Percentiles rank a stretch among this genome's conserved stretches.
These are phyloP conservation scores for Psilocybe tampanensis DNA, from an alignment of 768 basidiomycete genomes.

Conservation along the genomic window DNA sequence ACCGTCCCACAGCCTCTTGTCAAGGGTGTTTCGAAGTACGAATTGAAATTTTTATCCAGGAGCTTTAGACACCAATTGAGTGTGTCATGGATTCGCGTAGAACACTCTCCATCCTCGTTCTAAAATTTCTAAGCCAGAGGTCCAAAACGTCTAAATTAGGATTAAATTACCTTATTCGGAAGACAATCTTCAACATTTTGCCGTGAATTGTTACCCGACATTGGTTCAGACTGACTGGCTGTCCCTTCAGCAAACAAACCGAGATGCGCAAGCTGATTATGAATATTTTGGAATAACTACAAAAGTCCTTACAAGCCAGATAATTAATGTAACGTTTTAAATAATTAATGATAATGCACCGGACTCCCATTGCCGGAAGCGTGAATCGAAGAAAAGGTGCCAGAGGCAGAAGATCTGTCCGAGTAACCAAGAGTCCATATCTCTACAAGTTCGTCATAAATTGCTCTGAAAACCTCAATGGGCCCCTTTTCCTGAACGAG, in stretches of 20 bases:
- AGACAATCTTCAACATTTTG: too few species aligned
- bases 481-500: conserved; percentile 89
- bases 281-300: neutral
- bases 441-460: conserved; percentile 64
- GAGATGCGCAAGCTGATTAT: too few species aligned
- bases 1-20: too few species aligned
- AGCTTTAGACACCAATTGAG: too few species aligned
- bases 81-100: too few species aligned
- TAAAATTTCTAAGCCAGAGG: neutral
- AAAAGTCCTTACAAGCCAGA: neutral
- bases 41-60: too few species aligned
- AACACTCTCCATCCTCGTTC: too few species aligned
- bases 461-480: conserved; percentile 74
- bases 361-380: neutral
- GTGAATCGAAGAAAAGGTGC: conserved; percentile 6
- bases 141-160: conserved; percentile 6
- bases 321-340: neutral
- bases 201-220: too few species aligned
- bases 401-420: conserved; percentile 6
- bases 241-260: too few species aligned
- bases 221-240: too few species aligned
- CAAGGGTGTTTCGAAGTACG: too few species aligned
- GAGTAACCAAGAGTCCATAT: conserved; percentile 68
- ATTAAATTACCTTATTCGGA: conserved; percentile 16
- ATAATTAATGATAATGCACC: neutral